Conservation (phyloP, 2,329 filamentous ascomycete species). For the Phaeoacremonium minimum region DNA sequence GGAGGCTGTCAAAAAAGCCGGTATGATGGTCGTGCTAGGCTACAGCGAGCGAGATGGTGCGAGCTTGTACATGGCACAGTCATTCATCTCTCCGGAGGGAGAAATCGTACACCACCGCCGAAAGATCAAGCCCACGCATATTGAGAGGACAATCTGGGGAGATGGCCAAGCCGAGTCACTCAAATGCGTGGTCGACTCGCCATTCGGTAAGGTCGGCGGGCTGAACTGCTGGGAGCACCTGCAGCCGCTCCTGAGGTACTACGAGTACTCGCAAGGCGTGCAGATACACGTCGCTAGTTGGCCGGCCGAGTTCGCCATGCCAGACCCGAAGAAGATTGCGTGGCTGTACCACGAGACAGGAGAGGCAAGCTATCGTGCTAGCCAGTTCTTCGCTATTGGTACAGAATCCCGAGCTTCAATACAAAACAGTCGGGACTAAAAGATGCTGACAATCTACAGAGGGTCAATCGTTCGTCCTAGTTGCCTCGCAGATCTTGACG, state of each 20-base stretch:
- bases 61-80: conserved; percentile 42
- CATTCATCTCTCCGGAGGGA: conserved; percentile 34
- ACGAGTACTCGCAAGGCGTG: conserved; percentile 36
- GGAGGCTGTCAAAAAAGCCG: conserved; percentile 32
- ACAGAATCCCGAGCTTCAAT: too few relatives aligned
- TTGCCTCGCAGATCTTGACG: conserved; percentile 16
- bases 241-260: conserved; percentile 44
- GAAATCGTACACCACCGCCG: conserved; percentile 32
- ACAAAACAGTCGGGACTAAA: too few relatives aligned
- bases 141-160: conserved; percentile 46
- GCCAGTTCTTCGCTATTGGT: conserved; percentile 5
- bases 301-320: conserved; percentile 23
- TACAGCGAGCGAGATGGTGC: conserved; percentile 42
- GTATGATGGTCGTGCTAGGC: conserved; percentile 41
- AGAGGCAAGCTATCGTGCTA: conserved; percentile 1
- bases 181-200: conserved; percentile 30
- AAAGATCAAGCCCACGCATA: conserved; percentile 50
- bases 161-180: conserved; percentile 35
- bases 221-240: conserved; percentile 48
- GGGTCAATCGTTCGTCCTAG: conserved; percentile 16
- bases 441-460: too few relatives aligned
- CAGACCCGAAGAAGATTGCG: not conserved
- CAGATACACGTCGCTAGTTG: conserved; percentile 44
- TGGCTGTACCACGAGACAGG: not conserved
- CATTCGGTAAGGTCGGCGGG: conserved; percentile 36